Evolutionary conservation across 2,329 filamentous ascomycete genomes (phyloP).

Genomic region (Pestalotiopsis sp.): DNA sequence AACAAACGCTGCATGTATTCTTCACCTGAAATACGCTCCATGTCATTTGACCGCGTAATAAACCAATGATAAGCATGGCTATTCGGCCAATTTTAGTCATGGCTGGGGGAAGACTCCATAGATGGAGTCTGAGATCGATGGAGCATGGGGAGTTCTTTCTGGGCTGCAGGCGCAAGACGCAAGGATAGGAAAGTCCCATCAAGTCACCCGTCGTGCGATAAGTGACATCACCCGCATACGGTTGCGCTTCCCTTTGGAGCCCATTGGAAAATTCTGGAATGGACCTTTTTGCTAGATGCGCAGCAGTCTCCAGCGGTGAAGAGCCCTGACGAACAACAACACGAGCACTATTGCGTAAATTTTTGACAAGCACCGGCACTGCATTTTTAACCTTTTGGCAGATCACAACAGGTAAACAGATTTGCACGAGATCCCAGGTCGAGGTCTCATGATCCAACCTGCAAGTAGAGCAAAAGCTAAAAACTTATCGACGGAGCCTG

Average conservation of each 20-base stretch:
- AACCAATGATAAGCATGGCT: slow-evolving; percentile 4
- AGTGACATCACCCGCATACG: slow-evolving; percentile 3
- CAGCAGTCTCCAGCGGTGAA: neutral
- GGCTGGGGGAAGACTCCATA: neutral
- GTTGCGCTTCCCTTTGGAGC: neutral
- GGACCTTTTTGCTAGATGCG: neutral
- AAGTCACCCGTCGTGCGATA: neutral
- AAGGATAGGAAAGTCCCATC: neutral
- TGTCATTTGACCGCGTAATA: slow-evolving; percentile 8
- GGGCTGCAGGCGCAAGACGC: neutral
- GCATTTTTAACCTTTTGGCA: too few relatives aligned
- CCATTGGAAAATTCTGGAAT: neutral
- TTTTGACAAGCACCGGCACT: neutral
- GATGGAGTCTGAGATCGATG: neutral
- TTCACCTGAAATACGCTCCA: neutral
- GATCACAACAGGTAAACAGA: too few relatives aligned
- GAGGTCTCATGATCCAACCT: slow-evolving; percentile 5
- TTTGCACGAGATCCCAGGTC: neutral
- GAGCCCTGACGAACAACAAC: neutral
- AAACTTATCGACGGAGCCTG: neutral
- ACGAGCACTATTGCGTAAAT: neutral
- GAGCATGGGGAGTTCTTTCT: neutral
- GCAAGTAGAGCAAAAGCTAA: neutral
- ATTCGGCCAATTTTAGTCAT: slow-evolving; percentile 2
- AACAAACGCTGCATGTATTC: neutral